Percentiles rank a stretch among this genome's conserved stretches.
These are phyloP conservation scores for Vicia faba DNA, from an alignment of 306 rosid genomes.

Conservation along the genomic window DNA sequence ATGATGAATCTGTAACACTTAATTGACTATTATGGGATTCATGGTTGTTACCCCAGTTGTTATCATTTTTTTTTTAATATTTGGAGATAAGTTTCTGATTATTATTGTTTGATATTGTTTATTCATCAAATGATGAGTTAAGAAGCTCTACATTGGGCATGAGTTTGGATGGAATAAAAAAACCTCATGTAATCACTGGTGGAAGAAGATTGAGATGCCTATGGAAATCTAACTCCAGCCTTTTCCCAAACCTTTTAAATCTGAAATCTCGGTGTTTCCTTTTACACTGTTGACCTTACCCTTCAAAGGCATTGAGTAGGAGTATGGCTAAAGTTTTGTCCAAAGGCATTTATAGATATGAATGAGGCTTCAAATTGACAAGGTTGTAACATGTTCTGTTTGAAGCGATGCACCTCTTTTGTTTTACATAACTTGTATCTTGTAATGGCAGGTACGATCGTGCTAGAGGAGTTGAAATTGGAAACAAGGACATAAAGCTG, in stretches of 20 bases:
- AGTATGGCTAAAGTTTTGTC: slow-evolving; percentile 24
- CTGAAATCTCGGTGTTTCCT: slow-evolving; percentile 2
- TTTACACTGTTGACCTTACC: neutral
- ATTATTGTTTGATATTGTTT: neutral
- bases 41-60: neutral
- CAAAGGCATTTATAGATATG: neutral
- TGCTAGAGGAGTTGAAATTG: slow-evolving; percentile 98
- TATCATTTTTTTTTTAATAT: slow-evolving; percentile 4
- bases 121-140: slow-evolving; percentile 1
- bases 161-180: neutral
- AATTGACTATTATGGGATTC: slow-evolving; percentile 3
- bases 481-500: slow-evolving; percentile 91
- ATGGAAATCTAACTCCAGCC: slow-evolving; percentile 15
- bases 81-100: neutral
- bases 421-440: neutral
- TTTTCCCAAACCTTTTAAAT: slow-evolving; percentile 1
- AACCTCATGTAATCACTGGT: neutral
- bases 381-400: slow-evolving; percentile 9
- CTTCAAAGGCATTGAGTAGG: neutral
- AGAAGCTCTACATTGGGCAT: neutral
- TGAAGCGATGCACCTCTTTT: slow-evolving; percentile 5
- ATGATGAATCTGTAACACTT: neutral
- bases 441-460: slow-evolving; percentile 83
- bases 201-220: neutral
- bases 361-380: slow-evolving; percentile 8